Evolutionary conservation across 2,329 filamentous ascomycete genomes (phyloP), one percentile per base, ranked within the genome.

Genomic region (Apiospora koreana): DNA sequence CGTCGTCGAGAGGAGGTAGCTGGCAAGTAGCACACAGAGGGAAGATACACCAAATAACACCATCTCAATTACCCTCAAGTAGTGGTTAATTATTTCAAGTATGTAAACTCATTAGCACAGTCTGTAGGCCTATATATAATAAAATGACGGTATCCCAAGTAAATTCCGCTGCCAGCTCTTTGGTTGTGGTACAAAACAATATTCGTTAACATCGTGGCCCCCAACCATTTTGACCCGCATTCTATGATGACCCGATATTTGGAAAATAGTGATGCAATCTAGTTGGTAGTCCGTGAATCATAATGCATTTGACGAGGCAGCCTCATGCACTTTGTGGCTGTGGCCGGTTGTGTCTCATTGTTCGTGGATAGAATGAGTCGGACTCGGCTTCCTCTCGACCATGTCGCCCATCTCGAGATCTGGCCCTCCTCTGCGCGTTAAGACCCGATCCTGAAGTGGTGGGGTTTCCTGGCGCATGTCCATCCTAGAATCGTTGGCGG

Each of bases 191-290:
- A 38, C 31, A 62, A 23, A 23, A 6, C 8, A 62, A 38, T 21
- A 14, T 62, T 62, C 54, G 54, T 62, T 38, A n/a, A 58, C 12
- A 12, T 62, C 54, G 18, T 62, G 3, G 38, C 54, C 54, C 54
- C 43, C 31, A 31, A 31, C 54, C 54, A 62, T 38, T 62, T n/a
- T 62, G 31, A 62, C 54, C 54, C 54, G 21, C 21, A 12, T 62
- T n/a, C 25, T n/a, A 62, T 62, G 9, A 5, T 12, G 21, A 38
- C 18, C 18, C 38, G 21, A 14, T 18, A 21, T 78, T 35, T 16
- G n/a, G n/a, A 38, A 35, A 16, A 6, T 16, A 35, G 31, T 14
- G 3, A 38, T 62, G 54, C 54, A 62, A 62, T 38, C 18, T 62
- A 38, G 9, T 38, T n/a, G 18, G 9, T n/a, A 38, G 18, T 12